Evolutionary conservation across 495 filamentous ascomycete species (phyloP).

Genomic region (Hapsidospora chrysogenum): DNA sequence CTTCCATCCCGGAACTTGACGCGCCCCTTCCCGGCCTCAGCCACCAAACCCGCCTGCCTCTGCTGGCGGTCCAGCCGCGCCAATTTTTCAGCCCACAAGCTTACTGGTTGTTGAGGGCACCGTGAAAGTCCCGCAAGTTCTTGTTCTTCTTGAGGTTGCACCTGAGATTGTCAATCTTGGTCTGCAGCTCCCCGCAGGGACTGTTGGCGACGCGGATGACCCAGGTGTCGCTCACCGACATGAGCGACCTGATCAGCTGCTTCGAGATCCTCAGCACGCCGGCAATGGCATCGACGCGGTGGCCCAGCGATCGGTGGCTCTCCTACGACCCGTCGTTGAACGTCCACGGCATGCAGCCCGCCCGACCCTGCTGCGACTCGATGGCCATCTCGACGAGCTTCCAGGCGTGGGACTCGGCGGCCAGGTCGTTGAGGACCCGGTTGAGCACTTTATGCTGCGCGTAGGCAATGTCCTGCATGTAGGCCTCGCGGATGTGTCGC

Average conservation of each 20-base stretch:
- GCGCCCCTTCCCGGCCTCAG: too few relatives aligned
- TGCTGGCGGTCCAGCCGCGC: too few relatives aligned
- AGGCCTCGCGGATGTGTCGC: background rate
- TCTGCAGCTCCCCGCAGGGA: background rate
- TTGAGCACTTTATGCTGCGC: slow-evolving; percentile 1
- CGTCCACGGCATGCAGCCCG: background rate
- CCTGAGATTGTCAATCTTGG: slow-evolving; percentile 1
- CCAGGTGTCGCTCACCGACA: slow-evolving; percentile 1
- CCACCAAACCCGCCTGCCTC: too few relatives aligned
- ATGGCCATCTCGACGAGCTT: slow-evolving; percentile 1
- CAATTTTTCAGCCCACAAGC: too few relatives aligned
- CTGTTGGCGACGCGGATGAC: slow-evolving; percentile 2
- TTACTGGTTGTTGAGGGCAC: too few relatives aligned
- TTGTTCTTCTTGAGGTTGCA: slow-evolving; percentile 1
- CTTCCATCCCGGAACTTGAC: too few relatives aligned
- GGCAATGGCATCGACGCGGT: slow-evolving; percentile 1
- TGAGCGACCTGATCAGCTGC: background rate
- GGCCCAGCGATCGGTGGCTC: background rate
- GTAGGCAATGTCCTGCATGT: too few relatives aligned
- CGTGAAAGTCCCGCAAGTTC: background rate
- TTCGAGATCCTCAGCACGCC: background rate
- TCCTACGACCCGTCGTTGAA: slow-evolving; percentile 2
- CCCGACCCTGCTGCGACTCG: background rate
- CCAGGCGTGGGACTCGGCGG: slow-evolving; percentile 1
- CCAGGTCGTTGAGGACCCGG: background rate